Percentiles rank a stretch among this genome's conserved stretches.
Evolutionary conservation across 345 rosid species (phyloP).

Genomic region (Euphorbia lathyris): DNA sequence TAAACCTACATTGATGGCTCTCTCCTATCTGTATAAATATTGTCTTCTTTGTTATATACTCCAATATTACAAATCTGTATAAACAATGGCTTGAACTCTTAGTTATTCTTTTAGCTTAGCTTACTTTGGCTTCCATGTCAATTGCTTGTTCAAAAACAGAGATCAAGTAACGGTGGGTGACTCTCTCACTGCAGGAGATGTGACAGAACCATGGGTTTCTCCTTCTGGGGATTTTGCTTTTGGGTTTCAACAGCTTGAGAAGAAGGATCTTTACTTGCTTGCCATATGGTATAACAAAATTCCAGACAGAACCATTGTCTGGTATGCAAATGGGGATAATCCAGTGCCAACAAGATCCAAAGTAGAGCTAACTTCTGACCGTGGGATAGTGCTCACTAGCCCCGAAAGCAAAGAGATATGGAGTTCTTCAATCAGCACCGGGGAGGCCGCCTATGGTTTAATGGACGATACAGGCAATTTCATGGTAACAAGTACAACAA

Average conservation of each 20-base stretch:
- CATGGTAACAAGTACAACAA: slow-evolving; percentile 11
- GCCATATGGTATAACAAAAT: slow-evolving; percentile 33
- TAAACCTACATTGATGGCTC: no score
- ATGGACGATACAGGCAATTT: slow-evolving; percentile 35
- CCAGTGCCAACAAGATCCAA: slow-evolving; percentile 26
- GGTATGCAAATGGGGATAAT: slow-evolving; percentile 25
- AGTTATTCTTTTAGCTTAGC: not conserved
- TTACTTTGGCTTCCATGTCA: not conserved
- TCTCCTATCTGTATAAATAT: no score
- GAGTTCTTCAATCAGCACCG: slow-evolving; percentile 2
- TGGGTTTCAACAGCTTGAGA: slow-evolving; percentile 26
- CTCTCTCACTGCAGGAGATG: slow-evolving; percentile 9
- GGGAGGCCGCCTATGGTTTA: slow-evolving; percentile 19
- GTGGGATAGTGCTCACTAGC: slow-evolving; percentile 21
- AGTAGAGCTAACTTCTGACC: slow-evolving; percentile 19
- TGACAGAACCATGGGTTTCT: slow-evolving; percentile 32
- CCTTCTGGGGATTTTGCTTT: slow-evolving; percentile 33
- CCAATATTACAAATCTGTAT: no score
- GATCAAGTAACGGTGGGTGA: not conserved
- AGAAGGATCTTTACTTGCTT: slow-evolving; percentile 24
- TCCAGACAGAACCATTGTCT: slow-evolving; percentile 31
- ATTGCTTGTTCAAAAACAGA: not conserved
- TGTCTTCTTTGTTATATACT: no score
- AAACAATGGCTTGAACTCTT: no score
- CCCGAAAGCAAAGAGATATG: slow-evolving; percentile 27